These are phyloP conservation scores for Cordyceps militaris DNA, from an alignment of 2,329 filamentous ascomycete species.

Conservation along the genomic window DNA sequence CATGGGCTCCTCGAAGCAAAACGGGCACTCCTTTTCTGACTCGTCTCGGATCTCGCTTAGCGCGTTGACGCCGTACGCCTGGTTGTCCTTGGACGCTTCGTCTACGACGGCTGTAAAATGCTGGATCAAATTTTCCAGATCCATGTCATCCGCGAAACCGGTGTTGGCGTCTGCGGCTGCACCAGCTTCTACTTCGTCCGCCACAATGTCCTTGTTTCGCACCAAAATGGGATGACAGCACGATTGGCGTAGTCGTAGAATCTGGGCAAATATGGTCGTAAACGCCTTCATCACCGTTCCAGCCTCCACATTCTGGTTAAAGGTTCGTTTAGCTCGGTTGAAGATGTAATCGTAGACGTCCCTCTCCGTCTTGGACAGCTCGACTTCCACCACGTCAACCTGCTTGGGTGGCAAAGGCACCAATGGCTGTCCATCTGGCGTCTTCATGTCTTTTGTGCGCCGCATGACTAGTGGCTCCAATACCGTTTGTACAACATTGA, in stretches of 20 bases:
- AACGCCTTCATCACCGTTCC: conserved; percentile 93
- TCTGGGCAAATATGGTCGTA: conserved; percentile 95
- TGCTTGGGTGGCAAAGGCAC: conserved; percentile 76
- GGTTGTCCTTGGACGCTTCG: conserved; percentile 53
- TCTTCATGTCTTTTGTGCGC: conserved; percentile 97
- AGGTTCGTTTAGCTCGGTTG: conserved; percentile 71
- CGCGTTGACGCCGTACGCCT: conserved; percentile 72
- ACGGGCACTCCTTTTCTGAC: conserved; percentile 80
- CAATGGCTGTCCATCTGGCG: conserved; percentile 66
- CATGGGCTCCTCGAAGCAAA: conserved; percentile 95
- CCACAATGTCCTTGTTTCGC: conserved; percentile 73
- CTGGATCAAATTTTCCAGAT: conserved; percentile 76
- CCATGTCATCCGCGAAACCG: conserved; percentile 91
- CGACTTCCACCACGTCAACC: conserved; percentile 79
- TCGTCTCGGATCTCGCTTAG: conserved; percentile 88
- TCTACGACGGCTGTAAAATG: conserved; percentile 69
- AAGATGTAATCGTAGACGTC: conserved; percentile 93
- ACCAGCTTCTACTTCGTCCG: conserved; percentile 80
- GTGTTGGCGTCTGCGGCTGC: conserved; percentile 67
- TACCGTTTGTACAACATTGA: conserved; percentile 96
- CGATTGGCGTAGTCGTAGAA: conserved; percentile 82
- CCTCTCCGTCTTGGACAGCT: conserved; percentile 75
- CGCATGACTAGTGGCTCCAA: conserved; percentile 92
- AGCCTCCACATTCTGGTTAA: conserved; percentile 79
- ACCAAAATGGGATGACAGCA: conserved; percentile 92